A percentile compares a stretch with the other conserved stretches of the same genome.
Conservation (phyloP, 768 basidiomycete genomes). For the Gymnopilus junonius region DNA sequence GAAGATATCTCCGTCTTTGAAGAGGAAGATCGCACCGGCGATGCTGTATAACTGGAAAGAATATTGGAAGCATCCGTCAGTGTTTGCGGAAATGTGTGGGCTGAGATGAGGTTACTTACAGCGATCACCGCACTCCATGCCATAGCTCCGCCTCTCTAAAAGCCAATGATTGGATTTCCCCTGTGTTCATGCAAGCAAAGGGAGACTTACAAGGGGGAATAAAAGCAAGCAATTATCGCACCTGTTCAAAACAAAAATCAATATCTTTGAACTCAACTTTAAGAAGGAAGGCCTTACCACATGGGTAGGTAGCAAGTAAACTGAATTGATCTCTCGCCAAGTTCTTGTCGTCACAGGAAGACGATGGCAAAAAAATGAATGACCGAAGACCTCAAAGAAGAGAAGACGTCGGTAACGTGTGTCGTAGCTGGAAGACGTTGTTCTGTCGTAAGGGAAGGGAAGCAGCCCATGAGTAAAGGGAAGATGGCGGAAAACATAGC, state of each 20-base stretch:
- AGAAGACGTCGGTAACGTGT: no score
- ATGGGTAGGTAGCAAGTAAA: no score
- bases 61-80: slow-evolving; percentile 7
- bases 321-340: slow-evolving; percentile 6
- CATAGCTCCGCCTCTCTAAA: slow-evolving; percentile 71
- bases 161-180: no score
- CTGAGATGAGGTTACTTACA: slow-evolving; percentile 41
- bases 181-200: neutral
- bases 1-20: slow-evolving; percentile 62
- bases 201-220: slow-evolving; percentile 63
- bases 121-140: slow-evolving; percentile 67
- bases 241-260: slow-evolving; percentile 42
- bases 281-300: slow-evolving; percentile 25
- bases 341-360: no score
- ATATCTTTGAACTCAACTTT: slow-evolving; percentile 4
- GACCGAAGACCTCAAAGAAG: no score
- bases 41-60: slow-evolving; percentile 60
- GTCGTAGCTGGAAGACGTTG: no score
- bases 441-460: no score
- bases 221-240: slow-evolving; percentile 81
- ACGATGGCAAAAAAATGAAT: no score
- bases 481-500: no score
- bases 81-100: slow-evolving; percentile 6
- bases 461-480: no score
- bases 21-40: slow-evolving; percentile 65